A percentile compares a stretch with the other conserved stretches of the same genome.
Conservation (phyloP, 2,329 filamentous ascomycete species). For the Colletotrichum sp. region DNA sequence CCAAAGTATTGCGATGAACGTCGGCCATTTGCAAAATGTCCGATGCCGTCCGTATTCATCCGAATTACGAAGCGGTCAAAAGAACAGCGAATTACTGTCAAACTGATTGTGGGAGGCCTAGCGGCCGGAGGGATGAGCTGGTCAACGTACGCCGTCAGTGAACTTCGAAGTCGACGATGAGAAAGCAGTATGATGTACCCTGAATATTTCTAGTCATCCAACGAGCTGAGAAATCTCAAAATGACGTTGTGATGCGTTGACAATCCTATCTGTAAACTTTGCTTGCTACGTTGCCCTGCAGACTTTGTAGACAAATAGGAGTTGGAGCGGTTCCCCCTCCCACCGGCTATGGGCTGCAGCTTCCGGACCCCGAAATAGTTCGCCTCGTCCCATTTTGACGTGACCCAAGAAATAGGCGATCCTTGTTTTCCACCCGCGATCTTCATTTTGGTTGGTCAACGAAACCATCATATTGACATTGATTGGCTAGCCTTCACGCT, state of each 20-base stretch:
- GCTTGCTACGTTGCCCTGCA: neutral
- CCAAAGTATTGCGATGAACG: accelerated
- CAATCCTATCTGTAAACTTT: neutral
- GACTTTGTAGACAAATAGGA: neutral
- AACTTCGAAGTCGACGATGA: neutral
- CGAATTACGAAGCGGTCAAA: neutral
- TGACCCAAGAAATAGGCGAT: neutral
- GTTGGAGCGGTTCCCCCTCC: neutral
- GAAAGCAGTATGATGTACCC: accelerated
- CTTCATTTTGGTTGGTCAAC: neutral
- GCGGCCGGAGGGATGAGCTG: neutral
- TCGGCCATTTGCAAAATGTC: neutral
- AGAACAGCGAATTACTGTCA: neutral
- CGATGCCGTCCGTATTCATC: neutral
- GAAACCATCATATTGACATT: neutral
- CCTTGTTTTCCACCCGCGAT: neutral
- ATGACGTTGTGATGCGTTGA: neutral
- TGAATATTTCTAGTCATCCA: neutral
- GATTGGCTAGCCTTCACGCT: neutral
- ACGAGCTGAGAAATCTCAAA: neutral
- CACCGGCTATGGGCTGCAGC: neutral
- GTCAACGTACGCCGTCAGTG: neutral
- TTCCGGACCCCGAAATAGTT: neutral
- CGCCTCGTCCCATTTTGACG: neutral
- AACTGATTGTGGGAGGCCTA: neutral